phyloP scores from a whole-genome alignment of 129 eudicot species.

The carrot (Daucus carota) region DH1_v3.0 NC_030382.2:41189501-41190000 shows the following conservation, averaged over 20 bases:
- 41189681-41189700: conserved; percentile 55
- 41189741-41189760: conserved; percentile 96
- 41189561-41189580: neutral
- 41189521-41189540: neutral
- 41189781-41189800: conserved; percentile 18
- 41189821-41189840: neutral
- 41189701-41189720: conserved; percentile 92
- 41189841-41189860: neutral
- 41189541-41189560: neutral
- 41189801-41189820: conserved; percentile 2
- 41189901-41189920: neutral
- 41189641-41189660: neutral
- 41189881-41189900: neutral
- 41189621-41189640: neutral
- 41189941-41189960: neutral
- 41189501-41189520: neutral
- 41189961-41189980: neutral
- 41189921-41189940: neutral
- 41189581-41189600: neutral
- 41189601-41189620: neutral
- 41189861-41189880: neutral
- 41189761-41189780: conserved; percentile 98
- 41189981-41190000: neutral
- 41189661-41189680: neutral
- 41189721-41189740: conserved; percentile 99